Conservation (phyloP, 345 rosid species). For the Eutrema japonicum region DNA sequence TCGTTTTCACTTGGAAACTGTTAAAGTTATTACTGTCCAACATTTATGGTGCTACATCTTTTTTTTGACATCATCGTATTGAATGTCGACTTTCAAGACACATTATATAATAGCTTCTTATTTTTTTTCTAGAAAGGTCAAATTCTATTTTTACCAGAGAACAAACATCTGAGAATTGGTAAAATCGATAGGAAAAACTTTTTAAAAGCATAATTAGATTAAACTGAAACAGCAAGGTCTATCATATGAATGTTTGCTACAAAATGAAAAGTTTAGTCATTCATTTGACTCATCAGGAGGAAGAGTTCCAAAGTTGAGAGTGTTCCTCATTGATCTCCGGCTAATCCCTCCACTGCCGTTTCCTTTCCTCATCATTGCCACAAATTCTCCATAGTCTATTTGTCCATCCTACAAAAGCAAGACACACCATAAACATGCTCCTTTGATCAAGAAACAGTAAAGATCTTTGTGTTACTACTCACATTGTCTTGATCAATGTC, state of each 20-base stretch:
- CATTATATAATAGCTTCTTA: not conserved
- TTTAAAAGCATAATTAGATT: not conserved
- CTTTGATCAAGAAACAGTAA: constrained; percentile 9
- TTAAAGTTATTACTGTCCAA: not conserved
- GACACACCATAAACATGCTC: constrained; percentile 3
- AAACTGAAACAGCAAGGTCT: not conserved
- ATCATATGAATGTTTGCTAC: not conserved
- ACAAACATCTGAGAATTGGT: not conserved
- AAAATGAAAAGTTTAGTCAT: constrained; percentile 10
- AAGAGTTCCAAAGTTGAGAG: constrained; percentile 53
- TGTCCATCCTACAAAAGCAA: constrained; percentile 63
- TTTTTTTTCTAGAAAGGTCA: no score
- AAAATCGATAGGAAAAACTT: not conserved
- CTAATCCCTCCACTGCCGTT: constrained; percentile 63
- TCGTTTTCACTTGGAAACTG: constrained; percentile 18
- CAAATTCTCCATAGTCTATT: constrained; percentile 75
- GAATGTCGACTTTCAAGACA: not conserved
- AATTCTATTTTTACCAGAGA: no score
- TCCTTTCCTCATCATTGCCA: constrained; percentile 81
- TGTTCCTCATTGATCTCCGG: constrained; percentile 64
- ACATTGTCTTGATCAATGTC: constrained; percentile 86
- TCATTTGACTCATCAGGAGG: constrained; percentile 27
- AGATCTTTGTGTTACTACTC: constrained; percentile 38
- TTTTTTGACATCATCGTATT: no score
- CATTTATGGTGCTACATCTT: not conserved